A percentile compares a stretch with the other conserved stretches of the same genome.
Conservation (phyloP, 2,329 filamentous ascomycete genomes). For the Fusarium miscanthi region DNA sequence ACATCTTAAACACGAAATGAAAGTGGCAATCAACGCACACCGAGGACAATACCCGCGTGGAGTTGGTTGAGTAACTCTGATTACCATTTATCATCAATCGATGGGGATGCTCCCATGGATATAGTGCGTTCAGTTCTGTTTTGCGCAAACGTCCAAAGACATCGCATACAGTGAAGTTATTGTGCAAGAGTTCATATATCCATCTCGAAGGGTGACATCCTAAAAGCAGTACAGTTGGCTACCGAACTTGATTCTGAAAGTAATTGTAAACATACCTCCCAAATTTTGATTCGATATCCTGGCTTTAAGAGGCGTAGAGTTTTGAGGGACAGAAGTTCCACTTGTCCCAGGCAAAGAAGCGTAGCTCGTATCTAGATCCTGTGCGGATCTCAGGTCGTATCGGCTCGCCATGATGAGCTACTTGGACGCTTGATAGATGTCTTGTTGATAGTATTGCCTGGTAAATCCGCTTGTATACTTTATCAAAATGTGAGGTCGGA, state of each 20-base stretch:
- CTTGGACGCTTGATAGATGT: neutral
- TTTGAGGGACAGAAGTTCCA: conserved; percentile 46
- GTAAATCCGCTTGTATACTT: neutral
- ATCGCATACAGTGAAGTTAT: conserved; percentile 52
- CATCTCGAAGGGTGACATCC: conserved; percentile 56
- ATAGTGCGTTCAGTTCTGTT: conserved; percentile 47
- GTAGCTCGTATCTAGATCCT: conserved; percentile 47
- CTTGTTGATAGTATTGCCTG: neutral
- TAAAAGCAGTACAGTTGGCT: conserved; percentile 33
- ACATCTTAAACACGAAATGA: conserved; percentile 55
- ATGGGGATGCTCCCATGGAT: conserved; percentile 51
- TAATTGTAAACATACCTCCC: conserved; percentile 40
- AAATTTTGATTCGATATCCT: conserved; percentile 43
- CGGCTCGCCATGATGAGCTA: conserved; percentile 41
- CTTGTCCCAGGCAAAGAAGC: conserved; percentile 49
- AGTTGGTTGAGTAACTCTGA: conserved; percentile 49
- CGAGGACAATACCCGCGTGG: conserved; percentile 49
- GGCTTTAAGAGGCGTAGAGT: conserved; percentile 49
- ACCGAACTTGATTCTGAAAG: neutral
- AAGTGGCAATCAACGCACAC: conserved; percentile 56
- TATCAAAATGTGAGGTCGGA: neutral
- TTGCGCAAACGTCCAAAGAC: conserved; percentile 50
- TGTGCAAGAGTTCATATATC: conserved; percentile 55
- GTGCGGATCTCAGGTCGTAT: conserved; percentile 46
- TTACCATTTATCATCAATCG: conserved; percentile 54